Percentiles rank a stretch among this genome's conserved stretches.
Evolutionary conservation across 768 basidiomycete species (phyloP).

Genomic region (Macrolepiota fuliginosa): DNA sequence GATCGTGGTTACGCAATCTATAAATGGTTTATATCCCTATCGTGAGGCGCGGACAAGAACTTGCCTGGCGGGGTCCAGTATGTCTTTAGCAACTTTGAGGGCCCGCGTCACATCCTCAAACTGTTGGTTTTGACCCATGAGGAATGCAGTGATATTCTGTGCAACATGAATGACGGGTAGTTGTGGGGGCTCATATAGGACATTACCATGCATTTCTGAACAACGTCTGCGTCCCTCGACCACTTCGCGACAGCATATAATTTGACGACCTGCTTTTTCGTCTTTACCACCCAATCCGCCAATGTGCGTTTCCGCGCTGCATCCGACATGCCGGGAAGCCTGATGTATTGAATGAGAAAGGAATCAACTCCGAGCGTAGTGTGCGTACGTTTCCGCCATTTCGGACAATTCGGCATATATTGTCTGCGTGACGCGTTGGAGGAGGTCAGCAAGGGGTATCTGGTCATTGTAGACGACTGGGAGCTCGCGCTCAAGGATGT

Average conservation of each 20-base stretch:
- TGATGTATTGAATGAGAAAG: constrained; percentile 21
- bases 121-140: constrained; percentile 82
- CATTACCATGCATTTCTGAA: constrained; percentile 83
- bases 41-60: constrained; percentile 15
- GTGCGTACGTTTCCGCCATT: constrained; percentile 78
- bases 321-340: constrained; percentile 83
- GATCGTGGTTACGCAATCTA: constrained; percentile 91
- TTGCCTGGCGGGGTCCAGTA: constrained; percentile 77
- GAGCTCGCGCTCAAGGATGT: constrained; percentile 71
- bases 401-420: constrained; percentile 84
- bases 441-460: constrained; percentile 66
- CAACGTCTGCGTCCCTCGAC: constrained; percentile 79
- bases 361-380: neutral
- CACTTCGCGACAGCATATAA: constrained; percentile 85
- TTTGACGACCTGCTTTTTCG: constrained; percentile 87
- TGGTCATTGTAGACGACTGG: constrained; percentile 74
- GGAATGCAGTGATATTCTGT: constrained; percentile 85
- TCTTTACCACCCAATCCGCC: constrained; percentile 89
- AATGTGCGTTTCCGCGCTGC: constrained; percentile 74
- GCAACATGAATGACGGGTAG: constrained; percentile 8
- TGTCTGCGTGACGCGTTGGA: constrained; percentile 74
- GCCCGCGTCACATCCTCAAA: constrained; percentile 68
- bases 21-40: neutral
- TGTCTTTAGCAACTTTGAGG: constrained; percentile 64
- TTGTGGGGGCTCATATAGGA: neutral